These are phyloP conservation scores for Verticillium isaacii DNA, from an alignment of 2,329 filamentous ascomycete species.

Conservation along the genomic window DNA sequence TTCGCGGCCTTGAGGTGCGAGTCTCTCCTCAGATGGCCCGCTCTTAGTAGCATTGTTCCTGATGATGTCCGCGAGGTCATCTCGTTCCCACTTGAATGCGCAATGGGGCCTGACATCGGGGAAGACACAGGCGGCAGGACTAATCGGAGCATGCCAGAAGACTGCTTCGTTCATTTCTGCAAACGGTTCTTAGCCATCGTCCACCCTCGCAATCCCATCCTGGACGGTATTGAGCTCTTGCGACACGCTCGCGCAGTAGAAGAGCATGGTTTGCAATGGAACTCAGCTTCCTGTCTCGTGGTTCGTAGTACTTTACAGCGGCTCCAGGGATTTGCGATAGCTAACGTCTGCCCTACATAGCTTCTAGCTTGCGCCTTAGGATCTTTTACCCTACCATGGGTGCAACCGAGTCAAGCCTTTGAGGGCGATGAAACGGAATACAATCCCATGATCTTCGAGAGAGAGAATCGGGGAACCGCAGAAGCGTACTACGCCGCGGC, in stretches of 20 bases:
- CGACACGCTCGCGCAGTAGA: slow-evolving; percentile 3
- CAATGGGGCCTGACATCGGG: not conserved
- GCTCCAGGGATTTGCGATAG: too few relatives aligned
- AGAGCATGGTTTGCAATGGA: slow-evolving; percentile 14
- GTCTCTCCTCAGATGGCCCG: slow-evolving; percentile 10
- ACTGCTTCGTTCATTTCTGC: slow-evolving; percentile 7
- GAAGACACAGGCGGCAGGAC: not conserved
- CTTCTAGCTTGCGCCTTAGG: slow-evolving; percentile 9
- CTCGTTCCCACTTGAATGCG: slow-evolving; percentile 7
- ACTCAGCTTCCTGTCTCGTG: slow-evolving; percentile 15
- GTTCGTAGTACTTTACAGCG: slow-evolving; percentile 2
- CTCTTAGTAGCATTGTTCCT: slow-evolving; percentile 5
- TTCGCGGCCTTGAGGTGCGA: slow-evolving; percentile 7
- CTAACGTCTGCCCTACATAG: not conserved
- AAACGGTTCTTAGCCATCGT: slow-evolving; percentile 14
- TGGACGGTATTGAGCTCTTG: slow-evolving; percentile 16
- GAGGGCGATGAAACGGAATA: not conserved
- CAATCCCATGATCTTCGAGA: not conserved
- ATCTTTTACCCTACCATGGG: slow-evolving; percentile 3
- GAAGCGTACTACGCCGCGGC: slow-evolving; percentile 17
- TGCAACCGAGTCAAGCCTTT: not conserved
- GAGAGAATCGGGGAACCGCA: slow-evolving; percentile 4
- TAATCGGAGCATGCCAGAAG: not conserved
- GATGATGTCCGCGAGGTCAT: slow-evolving; percentile 6
- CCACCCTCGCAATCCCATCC: slow-evolving; percentile 16